phyloP scores from a whole-genome alignment of 2,329 filamentous ascomycete genomes.

The Cladophialophora bantiana region DNA sequence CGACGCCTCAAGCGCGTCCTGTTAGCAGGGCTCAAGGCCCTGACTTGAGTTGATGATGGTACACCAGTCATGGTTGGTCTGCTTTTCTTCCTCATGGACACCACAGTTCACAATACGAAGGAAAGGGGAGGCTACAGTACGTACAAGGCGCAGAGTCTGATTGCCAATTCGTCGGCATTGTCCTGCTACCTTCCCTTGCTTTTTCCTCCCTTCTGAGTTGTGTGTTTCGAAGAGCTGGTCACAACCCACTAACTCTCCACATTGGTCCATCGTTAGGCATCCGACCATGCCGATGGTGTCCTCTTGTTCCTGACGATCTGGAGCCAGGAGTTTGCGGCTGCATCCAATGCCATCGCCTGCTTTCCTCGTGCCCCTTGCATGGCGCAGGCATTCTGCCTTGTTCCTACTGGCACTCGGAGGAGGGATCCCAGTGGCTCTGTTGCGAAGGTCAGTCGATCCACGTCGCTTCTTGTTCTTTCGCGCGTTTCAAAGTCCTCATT shows the following conservation, averaged over 20 bases:
- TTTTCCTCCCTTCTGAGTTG: slow-evolving; percentile 4
- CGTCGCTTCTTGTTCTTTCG: slow-evolving; percentile 2
- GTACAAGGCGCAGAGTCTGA: background rate
- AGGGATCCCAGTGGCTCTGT: slow-evolving; percentile 4
- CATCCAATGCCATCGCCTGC: slow-evolving; percentile 12
- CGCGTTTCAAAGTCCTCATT: slow-evolving; percentile 20
- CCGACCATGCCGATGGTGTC: slow-evolving; percentile 10
- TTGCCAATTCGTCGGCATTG: slow-evolving; percentile 10
- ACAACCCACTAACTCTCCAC: slow-evolving; percentile 20
- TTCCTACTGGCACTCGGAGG: slow-evolving; percentile 10
- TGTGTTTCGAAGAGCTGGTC: slow-evolving; percentile 21
- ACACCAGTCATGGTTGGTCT: background rate
- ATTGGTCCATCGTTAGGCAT: slow-evolving; percentile 15
- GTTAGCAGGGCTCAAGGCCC: background rate
- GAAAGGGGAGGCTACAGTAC: background rate
- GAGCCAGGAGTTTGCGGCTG: slow-evolving; percentile 16
- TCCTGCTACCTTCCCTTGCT: background rate
- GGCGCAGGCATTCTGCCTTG: slow-evolving; percentile 17
- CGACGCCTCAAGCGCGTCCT: slow-evolving; percentile 10
- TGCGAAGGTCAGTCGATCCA: slow-evolving; percentile 13
- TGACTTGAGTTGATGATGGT: background rate
- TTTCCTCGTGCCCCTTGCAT: slow-evolving; percentile 21
- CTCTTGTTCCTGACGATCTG: slow-evolving; percentile 31
- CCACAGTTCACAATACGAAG: background rate
- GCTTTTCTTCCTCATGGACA: background rate